phyloP scores from a whole-genome alignment of 1,284 basidiomycete genomes.

The Leccinum griseonigrum region DNA sequence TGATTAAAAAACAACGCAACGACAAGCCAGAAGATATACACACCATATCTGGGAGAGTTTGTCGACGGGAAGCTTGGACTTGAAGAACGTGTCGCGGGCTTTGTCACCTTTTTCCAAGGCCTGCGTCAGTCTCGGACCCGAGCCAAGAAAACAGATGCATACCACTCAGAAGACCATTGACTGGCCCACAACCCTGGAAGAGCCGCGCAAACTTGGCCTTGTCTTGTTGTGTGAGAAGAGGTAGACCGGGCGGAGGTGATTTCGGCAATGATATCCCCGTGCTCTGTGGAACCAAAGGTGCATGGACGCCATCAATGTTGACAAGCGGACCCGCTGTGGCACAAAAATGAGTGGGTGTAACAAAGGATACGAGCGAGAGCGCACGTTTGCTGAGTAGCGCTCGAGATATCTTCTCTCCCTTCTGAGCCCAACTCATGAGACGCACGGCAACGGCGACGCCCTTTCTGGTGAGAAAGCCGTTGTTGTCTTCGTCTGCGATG shows the following conservation, averaged over 20 bases:
- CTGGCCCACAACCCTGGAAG: slow-evolving; percentile 73
- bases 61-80: slow-evolving; percentile 88
- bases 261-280: slow-evolving; percentile 53
- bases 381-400: slow-evolving; percentile 66
- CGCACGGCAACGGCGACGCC: slow-evolving; percentile 85
- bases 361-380: slow-evolving; percentile 27
- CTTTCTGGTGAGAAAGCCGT: slow-evolving; percentile 85
- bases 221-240: slow-evolving; percentile 75
- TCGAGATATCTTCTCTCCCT: slow-evolving; percentile 69
- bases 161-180: slow-evolving; percentile 78
- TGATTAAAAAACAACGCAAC: slow-evolving; percentile 6
- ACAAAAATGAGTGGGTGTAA: slow-evolving; percentile 10
- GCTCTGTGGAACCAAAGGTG: slow-evolving; percentile 42
- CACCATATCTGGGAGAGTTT: slow-evolving; percentile 94
- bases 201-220: slow-evolving; percentile 79
- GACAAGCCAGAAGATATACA: slow-evolving; percentile 23
- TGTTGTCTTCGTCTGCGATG: slow-evolving; percentile 90
- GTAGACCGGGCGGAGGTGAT: slow-evolving; percentile 60
- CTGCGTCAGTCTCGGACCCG: slow-evolving; percentile 10
- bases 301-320: slow-evolving; percentile 71
- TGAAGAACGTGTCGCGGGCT: slow-evolving; percentile 90
- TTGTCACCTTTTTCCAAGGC: slow-evolving; percentile 65
- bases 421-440: slow-evolving; percentile 92
- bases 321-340: slow-evolving; percentile 78
- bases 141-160: slow-evolving; percentile 19